Base-by-base conservation (phyloP, 345 rosid genomes). In the Odontarrhena argentea region DNA sequence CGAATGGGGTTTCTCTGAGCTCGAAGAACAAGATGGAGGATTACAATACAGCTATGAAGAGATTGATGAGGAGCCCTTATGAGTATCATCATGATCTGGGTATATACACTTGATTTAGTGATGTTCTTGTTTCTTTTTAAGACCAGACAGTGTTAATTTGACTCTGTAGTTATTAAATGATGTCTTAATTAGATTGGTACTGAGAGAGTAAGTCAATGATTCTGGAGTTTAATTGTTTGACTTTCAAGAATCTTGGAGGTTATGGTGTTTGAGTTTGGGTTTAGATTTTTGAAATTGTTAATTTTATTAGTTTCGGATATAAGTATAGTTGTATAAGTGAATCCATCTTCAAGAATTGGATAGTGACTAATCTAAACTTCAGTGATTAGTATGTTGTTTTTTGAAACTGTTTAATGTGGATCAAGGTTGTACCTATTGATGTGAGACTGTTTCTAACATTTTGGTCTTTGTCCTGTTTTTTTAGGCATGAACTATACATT, bases 61-160 rank as follows among this genome's bases (percentile, higher is more conserved):
- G 78, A 72, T 73, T 87, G 88, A 92, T 84, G 98, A 86, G 96
- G 60, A 89, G 76, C 80, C 97, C 96, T 1, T 92, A 85, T 63
- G 97, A 92, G 68, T 92, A 92, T 78, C 96, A 87, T 73, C 98
- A 92, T 60, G 98, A 92, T 75, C 85, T 92, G 4, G 96, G 98
- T 92, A 43, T 3, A 55, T 75, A 15, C 9, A 28, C 30, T 10
- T 15, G 9, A 44, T n/a, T 44, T 44, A 5, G 12, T 3, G 15
- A 25, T 26, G 42, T 34, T 22, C 6, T 2, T 32, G 7, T 3
- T 32, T 4, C 4, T 32, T 24, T 32, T 24, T 5, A 8, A 58
- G n/a, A n/a, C 14, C 38, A 34, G 13, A 34, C n/a, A 24, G 8
- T 28, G 43, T 63, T 46, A 11, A 42, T 43, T 58, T 48, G 56